Base-by-base conservation (phyloP, 1,284 basidiomycete species). In the Rhodotorula glutinis region DNA sequence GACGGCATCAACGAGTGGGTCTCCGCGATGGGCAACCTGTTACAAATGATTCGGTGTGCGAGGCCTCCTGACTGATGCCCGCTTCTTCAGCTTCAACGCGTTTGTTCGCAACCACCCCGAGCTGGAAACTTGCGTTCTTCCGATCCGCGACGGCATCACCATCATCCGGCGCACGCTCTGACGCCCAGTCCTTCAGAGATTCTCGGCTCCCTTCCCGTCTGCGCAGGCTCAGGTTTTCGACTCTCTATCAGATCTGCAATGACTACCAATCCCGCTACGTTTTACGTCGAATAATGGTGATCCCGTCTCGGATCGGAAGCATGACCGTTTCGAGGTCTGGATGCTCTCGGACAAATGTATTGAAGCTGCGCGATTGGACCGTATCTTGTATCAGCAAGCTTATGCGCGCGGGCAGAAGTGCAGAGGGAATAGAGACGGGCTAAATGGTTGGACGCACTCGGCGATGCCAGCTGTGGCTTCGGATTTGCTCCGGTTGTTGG, bases 131-230 rank as follows among this genome's bases (percentile, higher is more conserved):
- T 64, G 68, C 29, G 65, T 78, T 4, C 56, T 79, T 41, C 77
- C 77, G 5, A 69, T 78, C 10, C 73, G 78, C 38, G 78, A 79
- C 55, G 78, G 77, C 2, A 74, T 79, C 23, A 75, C 74, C 44
- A 66, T 77, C 63, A 77, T 79, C 63, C 75, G 73, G 33, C 33
- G 33, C 33, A 38, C 5, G 33, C 33, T 38, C 11, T 38, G 33
- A 38, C 33, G 33, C 33, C 7, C 33, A 11, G 33, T 5, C 33
- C 11, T 11, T 38, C 33, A 38, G 7, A 38, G 7, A 38, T 7
- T 11, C 33, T 38, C 33, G 33, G 11, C 33, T n/a, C 33, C 33
- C 7, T 38, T 38, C 33, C 33, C 33, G 33, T 7, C 11, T 38
- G 7, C 33, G 33, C n/a, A n/a, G n/a, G n/a, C n/a, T n/a, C n/a